Base-by-base conservation (phyloP, 805 yeast genomes). In the Wickerhamomyces chambardii region DNA sequence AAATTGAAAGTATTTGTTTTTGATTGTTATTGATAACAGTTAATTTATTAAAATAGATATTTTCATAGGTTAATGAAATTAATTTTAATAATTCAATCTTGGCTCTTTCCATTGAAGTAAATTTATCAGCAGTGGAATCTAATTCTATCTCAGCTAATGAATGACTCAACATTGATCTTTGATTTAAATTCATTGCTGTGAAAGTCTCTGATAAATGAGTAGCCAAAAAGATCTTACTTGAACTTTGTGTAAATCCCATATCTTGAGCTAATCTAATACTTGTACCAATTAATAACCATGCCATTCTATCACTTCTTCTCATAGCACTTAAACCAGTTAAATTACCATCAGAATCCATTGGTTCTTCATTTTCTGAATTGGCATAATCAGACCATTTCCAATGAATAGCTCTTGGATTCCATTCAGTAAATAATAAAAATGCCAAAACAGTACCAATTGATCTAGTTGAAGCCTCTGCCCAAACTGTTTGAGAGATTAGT, bases 321-420 rank as follows among this genome's bases (percentile, higher is more conserved):
- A 87, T 76, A 1, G 95, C 94, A 22, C 85, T 84, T 31, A 84
- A 59, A 0, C 95, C 95, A 0, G 89, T 79, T 30, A 74, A 58
- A 26, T 73, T 74, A 11, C 61, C 72, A 15, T 51, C 58, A 17
- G 60, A 66, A 17, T 41, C 46, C 1, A 22, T 22, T 14, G 28
- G 38, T 1, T n/a, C 26, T 4, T 30, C 28, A n/a, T 28, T 29
- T 12, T 37, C 14, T 35, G 31, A 26, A 46, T 81, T 80, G 1
- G 90, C 95, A 58, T 85, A 84, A 57, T 89, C 95, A 1, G 77
- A 60, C 84, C 90, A 75, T 44, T 86, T 62, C 80, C 87, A 81
- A 55, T 87, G 96, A 40, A 87, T 86, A 4, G 95, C 95, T 36
- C 95, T 64, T 4, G 96, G 96, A 47, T 87, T 86, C 97, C 97